Conservation (phyloP, 2,329 filamentous ascomycete genomes). For the Nakataea oryzae region DNA sequence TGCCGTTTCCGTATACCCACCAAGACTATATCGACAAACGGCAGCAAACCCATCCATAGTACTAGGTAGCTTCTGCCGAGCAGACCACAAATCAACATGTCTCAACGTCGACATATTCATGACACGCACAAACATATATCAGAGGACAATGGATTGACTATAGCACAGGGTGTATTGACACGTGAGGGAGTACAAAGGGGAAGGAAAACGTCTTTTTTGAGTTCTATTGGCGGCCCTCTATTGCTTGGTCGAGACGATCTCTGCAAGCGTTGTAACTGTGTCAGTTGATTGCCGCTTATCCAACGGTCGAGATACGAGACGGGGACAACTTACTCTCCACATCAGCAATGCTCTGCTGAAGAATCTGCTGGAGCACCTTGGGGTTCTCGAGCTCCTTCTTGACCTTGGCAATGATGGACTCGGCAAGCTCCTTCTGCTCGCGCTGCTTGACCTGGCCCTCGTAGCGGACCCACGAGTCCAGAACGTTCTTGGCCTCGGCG, state of each 20-base stretch:
- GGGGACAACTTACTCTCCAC: constrained; percentile 66
- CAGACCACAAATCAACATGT: background rate
- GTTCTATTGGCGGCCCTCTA: constrained; percentile 34
- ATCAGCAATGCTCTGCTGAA: constrained; percentile 91
- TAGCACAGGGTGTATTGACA: constrained; percentile 10
- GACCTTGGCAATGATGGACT: constrained; percentile 91
- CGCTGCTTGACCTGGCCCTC: constrained; percentile 98
- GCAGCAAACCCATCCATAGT: background rate
- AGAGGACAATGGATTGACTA: constrained; percentile 11
- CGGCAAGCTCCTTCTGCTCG: constrained; percentile 92
- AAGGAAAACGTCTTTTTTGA: constrained; percentile 13
- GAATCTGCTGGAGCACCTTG: constrained; percentile 92
- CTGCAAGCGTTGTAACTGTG: constrained; percentile 23
- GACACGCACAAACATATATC: background rate
- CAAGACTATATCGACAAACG: background rate
- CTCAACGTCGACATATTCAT: background rate
- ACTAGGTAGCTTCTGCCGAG: background rate
- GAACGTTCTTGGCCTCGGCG: constrained; percentile 84
- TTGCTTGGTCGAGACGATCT: constrained; percentile 55
- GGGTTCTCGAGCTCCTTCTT: constrained; percentile 98
- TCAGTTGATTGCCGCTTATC: constrained; percentile 20
- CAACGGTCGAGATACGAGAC: background rate
- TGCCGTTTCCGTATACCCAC: background rate
- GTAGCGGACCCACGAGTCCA: constrained; percentile 98
- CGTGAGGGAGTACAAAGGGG: constrained; percentile 7